Base-by-base conservation (phyloP, 306 rosid species). In the Begonia peltatifolia region DNA sequence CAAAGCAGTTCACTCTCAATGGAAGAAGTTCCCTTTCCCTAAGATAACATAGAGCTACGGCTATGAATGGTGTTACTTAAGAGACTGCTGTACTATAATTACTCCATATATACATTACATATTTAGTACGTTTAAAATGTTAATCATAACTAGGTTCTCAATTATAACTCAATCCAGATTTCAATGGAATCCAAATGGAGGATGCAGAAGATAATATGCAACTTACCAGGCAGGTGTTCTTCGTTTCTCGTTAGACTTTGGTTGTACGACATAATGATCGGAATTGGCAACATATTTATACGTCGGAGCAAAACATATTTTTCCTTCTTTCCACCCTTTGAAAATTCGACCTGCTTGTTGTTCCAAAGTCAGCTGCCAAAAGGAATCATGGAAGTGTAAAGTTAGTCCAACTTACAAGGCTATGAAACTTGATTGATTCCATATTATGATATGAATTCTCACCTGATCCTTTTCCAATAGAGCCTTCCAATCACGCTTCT, bases 151-250 rank as follows among this genome's bases (percentile, higher is more conserved):
- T 30, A 30, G 38, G 38, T 30, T 30, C 38, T 30, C 1, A 30
- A 7, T 30, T 30, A 30, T 30, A 30, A 30, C 38, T 30, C 9
- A 2, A 25, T 25, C 4, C 35, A 25, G 35, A 25, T 25, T 25
- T 25, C 18, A 30, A 30, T 30, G 9, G 38, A 30, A 30, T 30
- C 38, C 8, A 30, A 5, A 30, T 30, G 38, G 23, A 20, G 23
- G 23, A 20, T 20, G 23, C 23, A 2, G 23, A 20, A 3, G 23
- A 20, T 3, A 20, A 20, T 20, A 20, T 20, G 23, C 23, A 71
- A 53, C 76, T 60, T 82, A 89, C 97, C 99, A 90, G 58, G 95
- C 99, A 7, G 99, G 99, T 41, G 92, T 83, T 13, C 99, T 64
- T 41, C 74, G 65, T 71, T 85, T 85, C 58, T 80, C 86, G 70